Base-by-base conservation (phyloP, 805 yeast genomes). In the Pichia membranifaciens region DNA sequence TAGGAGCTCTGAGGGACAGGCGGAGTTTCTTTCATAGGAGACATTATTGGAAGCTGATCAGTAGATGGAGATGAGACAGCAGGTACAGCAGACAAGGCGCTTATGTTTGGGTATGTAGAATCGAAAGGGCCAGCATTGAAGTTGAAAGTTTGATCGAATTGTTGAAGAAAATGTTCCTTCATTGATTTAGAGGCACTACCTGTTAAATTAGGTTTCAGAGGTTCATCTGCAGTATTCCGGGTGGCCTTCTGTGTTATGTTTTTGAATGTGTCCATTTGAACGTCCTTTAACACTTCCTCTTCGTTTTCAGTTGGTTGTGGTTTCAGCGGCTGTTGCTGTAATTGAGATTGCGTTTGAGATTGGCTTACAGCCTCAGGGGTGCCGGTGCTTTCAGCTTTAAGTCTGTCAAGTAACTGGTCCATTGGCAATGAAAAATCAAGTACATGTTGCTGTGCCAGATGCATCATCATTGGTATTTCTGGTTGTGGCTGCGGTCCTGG, bases 371-470 rank as follows among this genome's bases (percentile, higher is more conserved):
- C 5, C n/a, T 5, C 23, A 15, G 32, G 36, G 12, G 7, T n/a
- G 13, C 44, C 51, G 4, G 50, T 41, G 17, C 43, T 45, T 17
- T 54, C 55, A 38, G 63, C 55, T 16, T 70, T 67, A 54, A 80
- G 62, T 46, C 70, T 72, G 45, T 69, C 68, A 38, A 86, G 56
- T 25, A 86, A 62, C 59, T 85, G 87, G 57, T 82, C 87, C 95
- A 86, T 86, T 6, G 93, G 90, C 18, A 85, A 65, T 1, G 84
- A 73, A 44, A 75, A 68, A 58, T 85, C 91, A 23, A 84, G 54
- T 23, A 62, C 43, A 15, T 51, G 22, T 6, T 51, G 45, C 18
- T 38, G 35, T 62, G 67, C 21, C 49, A 56, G 23, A 38, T 40
- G 42, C 3, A 28, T 6, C 17, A 17, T 28, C 8, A 22, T 15